Conservation (phyloP, 179 eudicot species). For the Silene coronaria region DNA sequence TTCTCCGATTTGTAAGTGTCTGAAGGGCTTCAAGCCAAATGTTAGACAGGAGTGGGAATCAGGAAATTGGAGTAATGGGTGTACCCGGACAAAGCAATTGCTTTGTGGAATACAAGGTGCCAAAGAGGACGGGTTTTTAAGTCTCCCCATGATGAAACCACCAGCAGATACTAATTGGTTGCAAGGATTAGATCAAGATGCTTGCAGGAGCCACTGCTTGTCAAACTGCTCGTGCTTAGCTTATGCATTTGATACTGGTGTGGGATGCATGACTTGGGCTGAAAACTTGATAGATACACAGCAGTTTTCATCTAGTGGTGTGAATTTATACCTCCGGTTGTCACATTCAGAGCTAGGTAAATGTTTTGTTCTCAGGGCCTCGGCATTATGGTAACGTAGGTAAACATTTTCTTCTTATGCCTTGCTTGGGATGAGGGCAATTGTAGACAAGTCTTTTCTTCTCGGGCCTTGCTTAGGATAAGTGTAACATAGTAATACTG, state of each 20-base stretch:
- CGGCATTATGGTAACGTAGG: too few species aligned
- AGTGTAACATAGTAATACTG: too few species aligned
- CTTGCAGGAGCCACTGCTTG: constrained; percentile 12
- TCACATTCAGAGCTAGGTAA: constrained; percentile 27
- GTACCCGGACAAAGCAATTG: constrained; percentile 27
- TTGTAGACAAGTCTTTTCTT: too few species aligned
- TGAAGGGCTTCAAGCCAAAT: constrained; percentile 38
- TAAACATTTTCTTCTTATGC: too few species aligned
- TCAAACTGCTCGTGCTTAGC: constrained; percentile 12
- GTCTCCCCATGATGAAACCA: constrained; percentile 25
- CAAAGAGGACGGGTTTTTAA: constrained; percentile 33
- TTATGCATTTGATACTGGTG: constrained; percentile 14
- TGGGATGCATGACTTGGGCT: constrained; percentile 22
- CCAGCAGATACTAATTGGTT: constrained; percentile 25
- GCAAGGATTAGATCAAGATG: background rate
- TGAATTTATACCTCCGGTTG: constrained; percentile 20
- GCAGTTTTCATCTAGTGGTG: constrained; percentile 20
- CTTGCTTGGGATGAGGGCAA: too few species aligned
- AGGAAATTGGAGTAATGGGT: constrained; percentile 39
- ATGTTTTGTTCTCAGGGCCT: background rate
- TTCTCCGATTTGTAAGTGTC: constrained; percentile 32
- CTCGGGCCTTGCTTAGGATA: too few species aligned
- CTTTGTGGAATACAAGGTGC: constrained; percentile 11
- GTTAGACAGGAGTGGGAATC: constrained; percentile 29
- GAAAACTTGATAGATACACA: constrained; percentile 17